Base-by-base conservation (phyloP, 352 stramenopile genomes). In the Phytophthora melonis region DNA sequence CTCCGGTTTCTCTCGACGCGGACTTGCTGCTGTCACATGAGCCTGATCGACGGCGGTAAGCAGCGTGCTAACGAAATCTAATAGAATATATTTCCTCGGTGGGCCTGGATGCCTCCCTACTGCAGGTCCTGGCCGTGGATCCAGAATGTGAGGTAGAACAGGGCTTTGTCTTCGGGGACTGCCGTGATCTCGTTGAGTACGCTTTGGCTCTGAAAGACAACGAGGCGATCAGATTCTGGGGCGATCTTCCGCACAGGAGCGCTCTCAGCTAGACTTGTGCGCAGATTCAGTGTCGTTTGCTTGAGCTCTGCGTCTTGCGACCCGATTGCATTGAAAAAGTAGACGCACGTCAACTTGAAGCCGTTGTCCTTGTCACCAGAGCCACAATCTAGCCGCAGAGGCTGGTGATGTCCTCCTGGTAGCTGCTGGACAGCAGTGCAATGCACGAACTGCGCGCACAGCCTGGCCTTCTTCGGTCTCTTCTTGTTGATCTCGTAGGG, bases 401-500 rank as follows among this genome's bases (percentile, higher is more conserved):
- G 72, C 58, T 96, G 89, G 39, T 62, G 19, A 3, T 92, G 77
- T 11, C 83, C 81, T 0, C 55, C 19, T 36, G 75, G 59, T 7
- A 94, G 34, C 9, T 89, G 73, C 3, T 93, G 76, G 3, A 94
- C 30, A 9, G 79, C 81, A 25, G 87, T 92, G 25, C 72, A 90
- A 53, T 89, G 87, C 4, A 86, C 74, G 61, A 94, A 93, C 58
- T 91, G 86, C 1, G 89, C 84, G 66, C 87, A 95, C 14, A 94
- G 60, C 21, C 83, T 75, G 21, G 76, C 73, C 0, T 68, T 70
- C 8, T 75, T 54, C 0, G 76, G 69, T 2, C 75, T 72, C 60
- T 96, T 96, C 19, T 66, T 72, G 63, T 97, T 97, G 72, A 97
- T 89, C 63, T 97, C 90, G 58, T 83, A 93, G 5, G 91, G 87